Conservation (phyloP, 495 filamentous ascomycete species). For the Astrothelium subdiscretum region DNA sequence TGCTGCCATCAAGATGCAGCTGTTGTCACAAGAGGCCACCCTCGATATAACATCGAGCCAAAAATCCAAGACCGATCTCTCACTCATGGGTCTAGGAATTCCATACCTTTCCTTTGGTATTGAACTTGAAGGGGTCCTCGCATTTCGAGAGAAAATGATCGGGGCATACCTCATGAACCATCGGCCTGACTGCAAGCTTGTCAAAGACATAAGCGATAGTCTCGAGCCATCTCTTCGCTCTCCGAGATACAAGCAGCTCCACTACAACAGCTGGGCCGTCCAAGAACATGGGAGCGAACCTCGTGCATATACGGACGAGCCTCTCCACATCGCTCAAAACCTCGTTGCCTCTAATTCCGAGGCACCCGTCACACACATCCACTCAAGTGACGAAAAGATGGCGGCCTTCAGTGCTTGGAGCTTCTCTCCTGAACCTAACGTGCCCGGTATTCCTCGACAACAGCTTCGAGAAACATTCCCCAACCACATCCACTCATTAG, state of each 20-base stretch:
- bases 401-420: constrained; percentile 13
- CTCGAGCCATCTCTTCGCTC: constrained; percentile 3
- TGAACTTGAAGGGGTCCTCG: constrained; percentile 18
- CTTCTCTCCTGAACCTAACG: constrained; percentile 2
- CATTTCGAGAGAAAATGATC: constrained; percentile 16
- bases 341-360: background rate
- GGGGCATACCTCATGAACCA: constrained; percentile 5
- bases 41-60: background rate
- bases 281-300: constrained; percentile 5
- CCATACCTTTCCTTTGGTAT: constrained; percentile 16
- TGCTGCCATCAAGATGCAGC: background rate
- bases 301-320: constrained; percentile 17
- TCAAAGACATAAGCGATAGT: constrained; percentile 10
- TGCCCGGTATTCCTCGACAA: constrained; percentile 3
- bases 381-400: constrained; percentile 5
- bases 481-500: background rate
- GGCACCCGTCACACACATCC: background rate
- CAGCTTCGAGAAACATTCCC: background rate
- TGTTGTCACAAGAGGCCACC: background rate
- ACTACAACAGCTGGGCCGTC: constrained; percentile 19
- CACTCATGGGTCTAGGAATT: background rate
- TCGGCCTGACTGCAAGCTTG: constrained; percentile 2
- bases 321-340: constrained; percentile 9
- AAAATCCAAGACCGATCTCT: background rate
- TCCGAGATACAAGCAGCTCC: background rate